These are phyloP conservation scores for Apiospora arundinis DNA, from an alignment of 2,329 filamentous ascomycete species.

Conservation along the genomic window DNA sequence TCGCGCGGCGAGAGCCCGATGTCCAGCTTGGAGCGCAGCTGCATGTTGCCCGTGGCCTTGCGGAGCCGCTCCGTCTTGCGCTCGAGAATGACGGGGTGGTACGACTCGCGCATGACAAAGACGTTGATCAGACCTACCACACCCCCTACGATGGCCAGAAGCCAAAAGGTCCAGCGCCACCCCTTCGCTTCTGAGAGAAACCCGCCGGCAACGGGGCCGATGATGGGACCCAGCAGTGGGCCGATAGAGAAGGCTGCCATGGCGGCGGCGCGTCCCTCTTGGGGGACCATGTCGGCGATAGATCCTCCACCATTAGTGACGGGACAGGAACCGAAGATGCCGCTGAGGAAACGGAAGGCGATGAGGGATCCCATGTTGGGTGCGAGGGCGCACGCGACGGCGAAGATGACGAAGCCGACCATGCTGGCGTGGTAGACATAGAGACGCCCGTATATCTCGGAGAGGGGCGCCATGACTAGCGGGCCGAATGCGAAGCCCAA, in stretches of 20 bases:
- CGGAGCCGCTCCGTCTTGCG: conserved; percentile 45
- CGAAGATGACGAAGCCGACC: conserved; percentile 45
- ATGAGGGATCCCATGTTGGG: conserved; percentile 58
- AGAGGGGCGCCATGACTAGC: conserved; percentile 61
- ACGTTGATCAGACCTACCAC: conserved; percentile 38
- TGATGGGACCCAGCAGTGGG: conserved; percentile 42
- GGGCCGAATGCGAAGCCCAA: conserved; percentile 48
- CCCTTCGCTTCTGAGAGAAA: conserved; percentile 40
- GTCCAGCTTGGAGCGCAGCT: conserved; percentile 57
- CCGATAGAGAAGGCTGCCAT: conserved; percentile 49
- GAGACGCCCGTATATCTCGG: conserved; percentile 62
- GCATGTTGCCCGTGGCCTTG: conserved; percentile 52
- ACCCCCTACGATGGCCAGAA: conserved; percentile 41
- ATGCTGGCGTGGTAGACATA: conserved; percentile 56
- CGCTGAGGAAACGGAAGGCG: conserved; percentile 65
- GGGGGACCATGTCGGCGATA: conserved; percentile 68
- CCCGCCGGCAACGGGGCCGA: conserved; percentile 43
- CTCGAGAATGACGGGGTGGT: conserved; percentile 44
- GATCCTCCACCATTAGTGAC: conserved; percentile 71
- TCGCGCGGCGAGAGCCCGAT: conserved; percentile 38
- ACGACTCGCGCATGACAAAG: conserved; percentile 46
- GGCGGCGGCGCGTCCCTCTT: conserved; percentile 52
- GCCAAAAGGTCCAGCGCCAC: conserved; percentile 48
- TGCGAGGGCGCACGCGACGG: conserved; percentile 57
- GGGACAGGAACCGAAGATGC: conserved; percentile 66